Conservation (phyloP, 306 rosid genomes). For the Quercus ilex region DNA sequence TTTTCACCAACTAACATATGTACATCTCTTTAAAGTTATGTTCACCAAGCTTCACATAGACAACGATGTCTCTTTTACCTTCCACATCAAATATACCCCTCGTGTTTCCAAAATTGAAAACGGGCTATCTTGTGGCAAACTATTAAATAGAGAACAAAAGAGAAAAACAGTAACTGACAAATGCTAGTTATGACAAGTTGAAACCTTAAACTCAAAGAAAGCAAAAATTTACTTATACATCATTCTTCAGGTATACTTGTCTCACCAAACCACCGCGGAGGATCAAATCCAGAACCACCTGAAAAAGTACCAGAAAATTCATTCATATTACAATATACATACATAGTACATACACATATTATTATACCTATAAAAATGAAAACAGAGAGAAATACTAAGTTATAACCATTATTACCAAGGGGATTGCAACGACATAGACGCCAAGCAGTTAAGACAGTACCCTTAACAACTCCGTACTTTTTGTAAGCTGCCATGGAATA, state of each 20-base stretch:
- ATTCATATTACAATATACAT: background rate
- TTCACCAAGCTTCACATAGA: background rate
- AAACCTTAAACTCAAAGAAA: background rate
- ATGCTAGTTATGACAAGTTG: background rate
- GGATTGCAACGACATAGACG: conserved; percentile 95
- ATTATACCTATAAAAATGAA: background rate
- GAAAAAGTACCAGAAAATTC: background rate
- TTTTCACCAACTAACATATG: no score
- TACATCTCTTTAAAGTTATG: background rate
- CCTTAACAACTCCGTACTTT: conserved; percentile 75
- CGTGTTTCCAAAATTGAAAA: background rate
- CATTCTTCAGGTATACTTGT: conserved; percentile 39
- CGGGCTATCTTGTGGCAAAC: background rate
- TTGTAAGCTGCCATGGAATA: conserved; percentile 96
- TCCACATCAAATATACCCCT: background rate
- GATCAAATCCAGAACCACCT: conserved; percentile 93
- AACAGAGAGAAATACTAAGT: background rate
- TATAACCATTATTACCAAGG: conserved; percentile 48
- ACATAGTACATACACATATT: no score
- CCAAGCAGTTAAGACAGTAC: conserved; percentile 72
- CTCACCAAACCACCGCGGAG: conserved; percentile 87
- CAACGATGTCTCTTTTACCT: background rate
- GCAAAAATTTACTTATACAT: background rate
- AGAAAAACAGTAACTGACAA: background rate
- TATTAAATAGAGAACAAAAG: no score